A percentile compares a stretch with the other conserved stretches of the same genome.
Evolutionary conservation across 768 basidiomycete genomes (phyloP).

Genomic region (Boletus subcaerulescens): DNA sequence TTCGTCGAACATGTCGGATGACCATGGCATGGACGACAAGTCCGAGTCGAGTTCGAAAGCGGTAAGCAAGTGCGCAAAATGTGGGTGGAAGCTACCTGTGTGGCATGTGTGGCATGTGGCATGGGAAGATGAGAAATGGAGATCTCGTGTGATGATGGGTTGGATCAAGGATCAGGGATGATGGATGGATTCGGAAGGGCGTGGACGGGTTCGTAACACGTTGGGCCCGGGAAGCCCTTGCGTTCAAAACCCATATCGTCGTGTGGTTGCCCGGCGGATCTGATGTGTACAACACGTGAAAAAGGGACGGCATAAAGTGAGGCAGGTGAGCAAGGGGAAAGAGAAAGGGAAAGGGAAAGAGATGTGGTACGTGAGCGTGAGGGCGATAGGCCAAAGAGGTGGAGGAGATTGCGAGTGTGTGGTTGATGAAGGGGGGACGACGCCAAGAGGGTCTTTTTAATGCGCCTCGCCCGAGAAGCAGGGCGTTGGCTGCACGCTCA

Average conservation of each 20-base stretch:
- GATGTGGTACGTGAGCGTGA: neutral
- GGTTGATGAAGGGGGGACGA: neutral
- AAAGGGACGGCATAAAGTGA: neutral
- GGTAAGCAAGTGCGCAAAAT: constrained; percentile 5
- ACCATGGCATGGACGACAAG: constrained; percentile 23
- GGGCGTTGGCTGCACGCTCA: constrained; percentile 4
- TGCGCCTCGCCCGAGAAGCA: constrained; percentile 8
- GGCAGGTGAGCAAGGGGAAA: neutral
- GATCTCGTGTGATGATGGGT: neutral
- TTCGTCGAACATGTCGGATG: constrained; percentile 25
- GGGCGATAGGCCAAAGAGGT: neutral
- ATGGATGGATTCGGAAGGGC: too few relatives aligned
- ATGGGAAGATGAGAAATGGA: neutral
- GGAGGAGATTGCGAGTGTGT: constrained; percentile 1
- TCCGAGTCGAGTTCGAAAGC: constrained; percentile 26
- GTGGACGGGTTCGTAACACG: constrained; percentile 5
- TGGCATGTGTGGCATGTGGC: neutral
- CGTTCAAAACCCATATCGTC: constrained; percentile 6
- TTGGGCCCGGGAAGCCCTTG: neutral
- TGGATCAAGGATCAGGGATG: neutral
- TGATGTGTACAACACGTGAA: neutral
- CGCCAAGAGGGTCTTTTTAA: constrained; percentile 1
- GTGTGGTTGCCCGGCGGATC: neutral
- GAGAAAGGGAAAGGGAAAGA: neutral
- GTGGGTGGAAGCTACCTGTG: constrained; percentile 3